Evolutionary conservation across 768 basidiomycete genomes (phyloP).

Genomic region (Amanita thiersii): DNA sequence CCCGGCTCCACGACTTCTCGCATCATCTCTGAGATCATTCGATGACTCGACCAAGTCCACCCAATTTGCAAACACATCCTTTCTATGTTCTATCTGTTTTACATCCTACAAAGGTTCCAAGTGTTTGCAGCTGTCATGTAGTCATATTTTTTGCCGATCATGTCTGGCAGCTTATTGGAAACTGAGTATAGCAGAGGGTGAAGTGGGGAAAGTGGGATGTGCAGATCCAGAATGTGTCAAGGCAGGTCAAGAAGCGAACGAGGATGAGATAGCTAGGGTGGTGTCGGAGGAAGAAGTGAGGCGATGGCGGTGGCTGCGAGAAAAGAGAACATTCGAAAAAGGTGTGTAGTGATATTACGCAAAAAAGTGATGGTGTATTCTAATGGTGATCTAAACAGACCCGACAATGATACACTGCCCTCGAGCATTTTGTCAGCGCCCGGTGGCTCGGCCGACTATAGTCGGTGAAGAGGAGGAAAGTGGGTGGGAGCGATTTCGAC

Average conservation of each 20-base stretch:
- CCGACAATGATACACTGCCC: conserved; percentile 80
- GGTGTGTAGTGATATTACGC: too few relatives aligned
- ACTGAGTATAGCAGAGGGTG: conserved; percentile 73
- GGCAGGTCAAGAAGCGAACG: conserved; percentile 43
- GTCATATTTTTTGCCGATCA: conserved; percentile 76
- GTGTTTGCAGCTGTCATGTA: conserved; percentile 63
- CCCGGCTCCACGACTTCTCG: conserved; percentile 45
- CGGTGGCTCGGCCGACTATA: conserved; percentile 51
- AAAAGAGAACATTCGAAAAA: conserved; percentile 64
- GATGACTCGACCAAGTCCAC: conserved; percentile 37
- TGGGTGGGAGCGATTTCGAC: conserved; percentile 65
- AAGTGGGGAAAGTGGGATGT: conserved; percentile 68
- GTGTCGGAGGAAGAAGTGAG: conserved; percentile 55
- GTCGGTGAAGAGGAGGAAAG: conserved; percentile 42
- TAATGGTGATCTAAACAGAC: conserved; percentile 31
- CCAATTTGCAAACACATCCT: conserved; percentile 56
- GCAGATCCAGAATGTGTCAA: conserved; percentile 80
- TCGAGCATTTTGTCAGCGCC: conserved; percentile 70
- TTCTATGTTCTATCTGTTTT: conserved; percentile 73
- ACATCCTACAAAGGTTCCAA: conserved; percentile 64
- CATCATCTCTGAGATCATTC: conserved; percentile 37
- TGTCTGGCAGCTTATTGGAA: conserved; percentile 82
- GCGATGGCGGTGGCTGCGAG: conserved; percentile 74
- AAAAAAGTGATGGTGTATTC: neutral
- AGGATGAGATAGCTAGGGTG: conserved; percentile 67